These are phyloP conservation scores for Cryomyces antarcticus DNA, from an alignment of 495 filamentous ascomycete species.

Conservation along the genomic window DNA sequence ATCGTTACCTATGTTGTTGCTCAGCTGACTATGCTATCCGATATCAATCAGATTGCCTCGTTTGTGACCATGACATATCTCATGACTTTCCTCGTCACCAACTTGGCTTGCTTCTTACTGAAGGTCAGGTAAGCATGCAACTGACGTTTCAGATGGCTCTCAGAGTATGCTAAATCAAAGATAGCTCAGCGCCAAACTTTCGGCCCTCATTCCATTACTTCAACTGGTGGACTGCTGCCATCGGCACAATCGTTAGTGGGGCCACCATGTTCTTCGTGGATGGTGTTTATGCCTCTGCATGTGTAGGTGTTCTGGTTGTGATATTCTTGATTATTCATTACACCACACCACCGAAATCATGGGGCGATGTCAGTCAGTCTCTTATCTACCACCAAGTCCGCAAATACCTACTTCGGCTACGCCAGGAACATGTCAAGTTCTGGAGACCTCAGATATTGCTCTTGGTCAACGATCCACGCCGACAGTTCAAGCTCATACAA, in stretches of 20 bases:
- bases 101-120: conserved; percentile 68
- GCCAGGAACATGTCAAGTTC: conserved; percentile 80
- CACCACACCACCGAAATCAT: conserved; percentile 62
- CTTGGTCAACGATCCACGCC: conserved; percentile 62
- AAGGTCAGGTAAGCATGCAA: conserved; percentile 31
- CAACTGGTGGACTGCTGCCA: conserved; percentile 62
- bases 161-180: no score
- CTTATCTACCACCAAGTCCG: conserved; percentile 83
- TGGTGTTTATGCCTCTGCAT: conserved; percentile 57
- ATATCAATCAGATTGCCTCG: conserved; percentile 76
- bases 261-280: conserved; percentile 81
- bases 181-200: conserved; percentile 78
- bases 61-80: conserved; percentile 80
- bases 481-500: conserved; percentile 61
- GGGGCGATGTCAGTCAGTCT: conserved; percentile 79
- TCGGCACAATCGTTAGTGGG: conserved; percentile 52
- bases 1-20: conserved; percentile 55
- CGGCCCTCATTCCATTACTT: conserved; percentile 76
- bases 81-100: conserved; percentile 59
- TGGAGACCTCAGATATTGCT: conserved; percentile 76
- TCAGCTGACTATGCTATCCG: conserved; percentile 62
- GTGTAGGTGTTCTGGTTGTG: conserved; percentile 49
- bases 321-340: conserved; percentile 77
- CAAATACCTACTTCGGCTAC: conserved; percentile 65
- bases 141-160: no score